phyloP scores from a whole-genome alignment of 1,284 basidiomycete genomes.

The Malassezia yamatoensis region DNA sequence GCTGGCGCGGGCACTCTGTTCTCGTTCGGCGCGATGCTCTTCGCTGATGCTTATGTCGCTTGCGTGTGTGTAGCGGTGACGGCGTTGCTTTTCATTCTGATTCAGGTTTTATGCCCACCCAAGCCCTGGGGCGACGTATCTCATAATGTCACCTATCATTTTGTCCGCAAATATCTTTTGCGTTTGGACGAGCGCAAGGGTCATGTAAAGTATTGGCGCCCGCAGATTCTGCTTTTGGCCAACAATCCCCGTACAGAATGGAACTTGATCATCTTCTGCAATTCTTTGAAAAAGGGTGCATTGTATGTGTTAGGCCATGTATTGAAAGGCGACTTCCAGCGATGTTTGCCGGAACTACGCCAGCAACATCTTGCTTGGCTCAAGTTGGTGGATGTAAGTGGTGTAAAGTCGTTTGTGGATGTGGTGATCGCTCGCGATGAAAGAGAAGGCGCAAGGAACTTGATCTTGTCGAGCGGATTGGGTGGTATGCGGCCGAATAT shows the following conservation, averaged over 20 bases:
- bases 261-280: conserved; percentile 48
- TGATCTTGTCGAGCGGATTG: conserved; percentile 42
- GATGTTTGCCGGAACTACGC: conserved; percentile 40
- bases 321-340: conserved; percentile 44
- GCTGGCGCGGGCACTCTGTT: conserved; percentile 36
- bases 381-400: conserved; percentile 45
- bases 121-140: conserved; percentile 48
- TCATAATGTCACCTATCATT: conserved; percentile 44
- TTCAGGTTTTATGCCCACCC: conserved; percentile 43
- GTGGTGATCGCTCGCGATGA: conserved; percentile 44
- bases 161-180: conserved; percentile 45
- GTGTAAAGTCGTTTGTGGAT: conserved; percentile 46
- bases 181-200: conserved; percentile 46
- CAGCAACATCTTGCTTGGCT: conserved; percentile 46
- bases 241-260: conserved; percentile 45
- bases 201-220: conserved; percentile 48
- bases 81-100: conserved; percentile 38
- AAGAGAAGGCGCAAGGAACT: conserved; percentile 41
- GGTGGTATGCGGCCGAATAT: conserved; percentile 47
- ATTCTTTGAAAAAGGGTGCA: conserved; percentile 46
- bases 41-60: conserved; percentile 35
- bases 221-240: conserved; percentile 43
- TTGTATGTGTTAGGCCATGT: conserved; percentile 45
- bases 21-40: conserved; percentile 44
- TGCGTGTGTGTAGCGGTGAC: conserved; percentile 35